Percentiles rank a stretch among this genome's conserved stretches.
phyloP scores from a whole-genome alignment of 2,329 filamentous ascomycete genomes.

The Metarhizium anisopliae region DNA sequence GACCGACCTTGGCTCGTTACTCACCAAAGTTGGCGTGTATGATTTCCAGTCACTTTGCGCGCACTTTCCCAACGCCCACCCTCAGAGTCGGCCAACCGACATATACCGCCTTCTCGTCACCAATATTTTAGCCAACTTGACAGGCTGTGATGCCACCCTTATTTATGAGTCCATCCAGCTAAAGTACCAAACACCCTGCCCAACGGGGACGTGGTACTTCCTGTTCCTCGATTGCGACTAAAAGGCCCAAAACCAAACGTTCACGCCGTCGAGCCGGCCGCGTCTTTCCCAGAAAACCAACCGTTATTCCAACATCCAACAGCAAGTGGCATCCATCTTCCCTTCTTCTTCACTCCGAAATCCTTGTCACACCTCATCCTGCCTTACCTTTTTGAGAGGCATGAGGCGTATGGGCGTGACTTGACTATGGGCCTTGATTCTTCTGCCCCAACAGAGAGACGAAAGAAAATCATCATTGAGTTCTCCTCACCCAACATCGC shows the following conservation, averaged over 20 bases:
- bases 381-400: constrained; percentile 48
- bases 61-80: neutral
- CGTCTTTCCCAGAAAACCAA: neutral
- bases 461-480: constrained; percentile 48
- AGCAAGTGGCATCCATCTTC: constrained; percentile 49
- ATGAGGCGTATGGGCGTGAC: constrained; percentile 50
- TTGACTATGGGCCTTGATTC: constrained; percentile 42
- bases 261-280: constrained; percentile 46
- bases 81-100: constrained; percentile 17
- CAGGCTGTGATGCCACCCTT: neutral
- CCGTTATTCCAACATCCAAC: constrained; percentile 43
- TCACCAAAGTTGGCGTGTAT: neutral
- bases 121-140: too few relatives aligned
- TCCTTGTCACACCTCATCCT: constrained; percentile 48
- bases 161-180: constrained; percentile 22
- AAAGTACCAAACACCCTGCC: constrained; percentile 13
- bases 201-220: constrained; percentile 21
- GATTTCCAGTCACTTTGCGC: neutral
- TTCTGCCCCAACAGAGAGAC: neutral
- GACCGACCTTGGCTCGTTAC: neutral
- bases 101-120: constrained; percentile 15
- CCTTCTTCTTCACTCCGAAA: constrained; percentile 56
- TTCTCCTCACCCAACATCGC: constrained; percentile 72
- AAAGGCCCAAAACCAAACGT: constrained; percentile 8
- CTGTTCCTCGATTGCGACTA: constrained; percentile 21